A percentile compares a stretch with the other conserved stretches of the same genome.
Evolutionary conservation across 2,329 filamentous ascomycete genomes (phyloP).

Genomic region (Ascochyta lentis): DNA sequence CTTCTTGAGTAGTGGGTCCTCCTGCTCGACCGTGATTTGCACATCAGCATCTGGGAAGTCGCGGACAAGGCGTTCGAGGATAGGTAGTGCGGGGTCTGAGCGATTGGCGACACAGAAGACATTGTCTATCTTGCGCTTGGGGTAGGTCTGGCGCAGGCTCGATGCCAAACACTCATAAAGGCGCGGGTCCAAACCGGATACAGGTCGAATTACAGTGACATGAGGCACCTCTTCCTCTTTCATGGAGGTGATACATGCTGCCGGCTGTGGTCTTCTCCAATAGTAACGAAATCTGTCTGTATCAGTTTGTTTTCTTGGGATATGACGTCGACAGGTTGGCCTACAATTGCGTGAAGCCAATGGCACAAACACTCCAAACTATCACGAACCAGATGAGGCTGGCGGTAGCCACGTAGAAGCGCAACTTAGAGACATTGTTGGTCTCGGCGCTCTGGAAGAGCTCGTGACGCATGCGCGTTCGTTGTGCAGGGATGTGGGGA

Average conservation of each 20-base stretch:
- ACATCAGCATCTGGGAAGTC: conserved; percentile 78
- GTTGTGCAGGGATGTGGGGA: conserved; percentile 12
- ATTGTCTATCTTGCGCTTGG: conserved; percentile 75
- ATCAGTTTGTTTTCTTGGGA: conserved; percentile 16
- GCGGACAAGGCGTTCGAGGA: conserved; percentile 72
- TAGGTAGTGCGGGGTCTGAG: conserved; percentile 76
- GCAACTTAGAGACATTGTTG: conserved; percentile 43
- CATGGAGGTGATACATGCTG: conserved; percentile 49
- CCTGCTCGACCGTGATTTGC: conserved; percentile 78
- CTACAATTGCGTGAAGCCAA: conserved; percentile 68
- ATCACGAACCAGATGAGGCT: conserved; percentile 64
- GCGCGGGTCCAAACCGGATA: conserved; percentile 88
- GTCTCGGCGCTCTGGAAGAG: conserved; percentile 29
- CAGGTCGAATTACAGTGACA: conserved; percentile 89
- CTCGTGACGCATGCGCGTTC: conserved; percentile 46
- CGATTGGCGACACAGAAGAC: conserved; percentile 80
- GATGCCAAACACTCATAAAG: conserved; percentile 93
- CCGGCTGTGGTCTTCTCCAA: conserved; percentile 53
- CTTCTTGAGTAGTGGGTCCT: conserved; percentile 74
- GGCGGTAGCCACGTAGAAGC: conserved; percentile 51
- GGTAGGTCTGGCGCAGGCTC: conserved; percentile 83
- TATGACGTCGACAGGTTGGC: conserved; percentile 20
- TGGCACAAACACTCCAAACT: conserved; percentile 62
- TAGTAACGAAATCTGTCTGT: conserved; percentile 61
- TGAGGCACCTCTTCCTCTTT: conserved; percentile 67